phyloP scores from a whole-genome alignment of 345 rosid genomes.

The Eucalyptus sp. region DNA sequence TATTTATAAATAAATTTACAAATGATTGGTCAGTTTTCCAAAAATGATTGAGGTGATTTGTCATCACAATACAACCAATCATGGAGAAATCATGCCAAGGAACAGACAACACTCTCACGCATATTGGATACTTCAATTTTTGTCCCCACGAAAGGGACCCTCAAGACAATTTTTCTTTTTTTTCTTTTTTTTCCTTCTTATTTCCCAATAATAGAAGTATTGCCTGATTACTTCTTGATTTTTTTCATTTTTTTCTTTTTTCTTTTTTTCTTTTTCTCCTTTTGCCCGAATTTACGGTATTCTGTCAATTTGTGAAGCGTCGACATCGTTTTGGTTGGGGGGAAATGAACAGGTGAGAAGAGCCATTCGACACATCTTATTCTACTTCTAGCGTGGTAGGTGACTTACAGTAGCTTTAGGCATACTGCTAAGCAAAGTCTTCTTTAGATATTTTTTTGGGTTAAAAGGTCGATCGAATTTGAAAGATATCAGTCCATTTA shows the following conservation, averaged over 20 bases:
- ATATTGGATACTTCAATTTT: not conserved
- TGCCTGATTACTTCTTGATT: not conserved
- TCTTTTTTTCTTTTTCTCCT: accelerated
- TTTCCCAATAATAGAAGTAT: not conserved
- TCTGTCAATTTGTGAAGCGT: not conserved
- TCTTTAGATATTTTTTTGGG: not conserved
- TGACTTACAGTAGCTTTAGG: not conserved
- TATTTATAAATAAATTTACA: accelerated
- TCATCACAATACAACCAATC: not conserved
- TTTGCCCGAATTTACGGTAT: not conserved
- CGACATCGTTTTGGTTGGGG: not conserved
- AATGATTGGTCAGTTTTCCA: not conserved
- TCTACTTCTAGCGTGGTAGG: not conserved
- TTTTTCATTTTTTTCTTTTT: accelerated
- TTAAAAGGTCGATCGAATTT: not conserved
- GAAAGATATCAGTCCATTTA: not conserved
- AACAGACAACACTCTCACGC: not conserved
- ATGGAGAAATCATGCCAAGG: not conserved
- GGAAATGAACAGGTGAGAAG: not conserved
- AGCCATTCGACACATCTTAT: not conserved
- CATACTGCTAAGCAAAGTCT: not conserved
- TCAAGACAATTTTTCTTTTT: not conserved
- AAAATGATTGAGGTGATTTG: not conserved
- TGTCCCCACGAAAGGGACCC: not conserved
- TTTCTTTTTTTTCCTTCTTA: not conserved